These are phyloP conservation scores for Saposhnikovia divaricata DNA, from an alignment of 129 eudicot species.

Conservation along the genomic window DNA sequence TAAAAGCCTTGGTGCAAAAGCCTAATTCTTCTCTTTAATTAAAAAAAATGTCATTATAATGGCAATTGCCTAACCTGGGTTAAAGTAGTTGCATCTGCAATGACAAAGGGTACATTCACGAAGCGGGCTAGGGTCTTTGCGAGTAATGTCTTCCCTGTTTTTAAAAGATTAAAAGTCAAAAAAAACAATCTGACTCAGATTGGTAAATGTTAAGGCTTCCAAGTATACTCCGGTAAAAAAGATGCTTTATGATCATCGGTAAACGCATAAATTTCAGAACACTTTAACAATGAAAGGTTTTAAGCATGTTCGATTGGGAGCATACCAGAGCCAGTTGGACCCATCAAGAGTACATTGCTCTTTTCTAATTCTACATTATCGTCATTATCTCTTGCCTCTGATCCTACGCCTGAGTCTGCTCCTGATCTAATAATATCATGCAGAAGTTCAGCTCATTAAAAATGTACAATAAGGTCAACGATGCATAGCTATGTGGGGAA, in stretches of 20 bases:
- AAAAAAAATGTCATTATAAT: not conserved
- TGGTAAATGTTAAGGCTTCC: not conserved
- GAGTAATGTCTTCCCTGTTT: slow-evolving; percentile 82
- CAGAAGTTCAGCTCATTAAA: slow-evolving; percentile 21
- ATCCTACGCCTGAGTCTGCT: slow-evolving; percentile 30
- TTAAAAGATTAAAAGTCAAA: slow-evolving; percentile 6
- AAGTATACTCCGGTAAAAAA: not conserved
- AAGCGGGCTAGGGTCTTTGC: slow-evolving; percentile 92
- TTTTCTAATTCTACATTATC: slow-evolving; percentile 86
- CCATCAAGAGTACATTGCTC: slow-evolving; percentile 91
- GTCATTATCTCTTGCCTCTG: slow-evolving; percentile 50
- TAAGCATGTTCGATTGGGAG: not conserved
- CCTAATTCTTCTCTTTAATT: not conserved
- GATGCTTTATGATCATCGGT: not conserved
- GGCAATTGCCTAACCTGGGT: slow-evolving; percentile 54
- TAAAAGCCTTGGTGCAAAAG: not conserved
- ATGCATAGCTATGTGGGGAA: not conserved
- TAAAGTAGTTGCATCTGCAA: slow-evolving; percentile 90
- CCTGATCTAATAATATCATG: slow-evolving; percentile 49
- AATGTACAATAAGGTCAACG: not conserved
- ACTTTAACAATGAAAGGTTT: not conserved
- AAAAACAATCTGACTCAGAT: not conserved
- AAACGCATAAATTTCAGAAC: not conserved
- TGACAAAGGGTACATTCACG: slow-evolving; percentile 92
- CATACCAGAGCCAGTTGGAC: slow-evolving; percentile 96